Base-by-base conservation (phyloP, 257 asterid species). In the Asclepias syriaca region DNA sequence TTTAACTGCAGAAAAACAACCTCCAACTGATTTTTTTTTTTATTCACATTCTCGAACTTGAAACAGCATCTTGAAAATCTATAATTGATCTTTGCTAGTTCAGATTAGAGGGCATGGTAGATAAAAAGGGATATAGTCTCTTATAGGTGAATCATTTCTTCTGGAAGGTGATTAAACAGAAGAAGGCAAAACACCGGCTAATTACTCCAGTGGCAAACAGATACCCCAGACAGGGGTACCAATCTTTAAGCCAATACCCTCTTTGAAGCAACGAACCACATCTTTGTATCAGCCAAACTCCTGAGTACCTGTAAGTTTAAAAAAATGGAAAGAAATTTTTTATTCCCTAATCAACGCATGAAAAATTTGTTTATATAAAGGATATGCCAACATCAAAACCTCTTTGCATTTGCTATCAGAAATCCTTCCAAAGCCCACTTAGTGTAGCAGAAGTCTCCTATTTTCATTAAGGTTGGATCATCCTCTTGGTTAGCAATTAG, bases 371-470 rank as follows among this genome's bases (percentile, higher is more conserved):
- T 29, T 27, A 65, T 58, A 24, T 45, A 65, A 60, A 73, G 69
- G 72, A 65, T 37, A 65, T 37, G 70, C 34, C 10, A 21, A 74
- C 39, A 15, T 61, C 74, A 21, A 32, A 32, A 93, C 97, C 88
- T 87, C 77, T 81, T 82, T 11, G 98, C 97, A 79, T 91, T 93
- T 72, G 98, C 81, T 64, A 93, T 75, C 53, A 93, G 73, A 76
- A 93, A 91, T 69, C 96, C 98, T 89, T 93, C 96, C 77, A 93
- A 78, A 63, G 96, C 97, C 98, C 98, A 93, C 69, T 89, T 88
- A 49, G 98, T 87, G 65, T 86, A 91, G 68, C 93, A 89, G 76
- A 81, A 75, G 14, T 83, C 77, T 55, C 88, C 80, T 76, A 91
- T 19, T 58, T 69, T 72, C 82, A 75, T 87, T 37, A 87, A 71